Evolutionary conservation across 2,329 filamentous ascomycete species (phyloP), one percentile per base, ranked within the genome.

Genomic region (Diaporthe citrichinensis): DNA sequence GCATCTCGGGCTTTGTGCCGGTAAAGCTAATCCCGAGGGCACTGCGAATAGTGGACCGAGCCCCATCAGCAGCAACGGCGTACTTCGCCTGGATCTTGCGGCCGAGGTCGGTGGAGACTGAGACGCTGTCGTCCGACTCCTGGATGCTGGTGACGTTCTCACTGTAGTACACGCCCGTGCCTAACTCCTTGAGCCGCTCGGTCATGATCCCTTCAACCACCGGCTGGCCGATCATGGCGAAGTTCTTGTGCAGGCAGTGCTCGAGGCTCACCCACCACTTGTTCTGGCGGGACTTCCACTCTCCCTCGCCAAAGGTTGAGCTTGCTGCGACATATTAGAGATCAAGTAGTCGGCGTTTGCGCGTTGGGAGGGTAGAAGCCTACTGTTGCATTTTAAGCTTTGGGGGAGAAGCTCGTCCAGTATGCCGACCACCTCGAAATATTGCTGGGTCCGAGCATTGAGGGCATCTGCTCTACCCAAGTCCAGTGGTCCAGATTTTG

Each of bases 61-160:
- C 86, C 1, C 89, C 89, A 55, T 91, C 89, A 8, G 88, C 89
- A 1, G 88, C 89, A 3, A 90, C 84, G 4, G 86, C 84, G 72
- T 88, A 91, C 31, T 79, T 81, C 76, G 82, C 83, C 39, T 78
- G 79, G 4, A 87, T 77, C 3, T 49, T 81, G 34, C 81, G 82
- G 1, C 84, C 84, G 0, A 79, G 79, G 6, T 76, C 76, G 1
- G 85, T 86, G 9, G 76, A 78, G 3, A 81, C 73, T 6, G 68
- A 65, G 39, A 84, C 83, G 17, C 76, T 73, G 28, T 76, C 65
- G 23, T 76, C 76, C 9, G 79, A 79, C 73, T 84, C 83, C 0
- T 75, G 72, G 59, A 85, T 81, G 2, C 77, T 80, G 0, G 78
- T 77, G 3, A 85, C 86, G 2, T 81, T 81, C 57, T 87, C 85